Conservation (phyloP, 2,329 filamentous ascomycete genomes). For the Curvularia spicifera region DNA sequence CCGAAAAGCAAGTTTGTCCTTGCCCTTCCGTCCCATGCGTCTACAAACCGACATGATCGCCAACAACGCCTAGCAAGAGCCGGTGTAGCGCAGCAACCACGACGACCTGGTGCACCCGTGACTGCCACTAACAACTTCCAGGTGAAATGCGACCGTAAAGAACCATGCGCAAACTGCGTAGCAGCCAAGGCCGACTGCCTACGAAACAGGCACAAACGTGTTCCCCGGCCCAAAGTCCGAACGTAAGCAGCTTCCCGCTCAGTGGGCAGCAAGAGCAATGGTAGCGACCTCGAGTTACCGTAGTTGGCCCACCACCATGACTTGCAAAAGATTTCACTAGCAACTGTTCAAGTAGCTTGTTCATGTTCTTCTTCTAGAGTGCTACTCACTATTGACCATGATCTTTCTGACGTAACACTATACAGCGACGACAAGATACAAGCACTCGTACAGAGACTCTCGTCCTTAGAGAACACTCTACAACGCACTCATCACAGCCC, state of each 20-base stretch:
- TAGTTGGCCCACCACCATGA: background rate
- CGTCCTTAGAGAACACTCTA: conserved; percentile 37
- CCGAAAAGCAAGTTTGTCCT: conserved; percentile 14
- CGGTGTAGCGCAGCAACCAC: background rate
- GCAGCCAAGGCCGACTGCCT: conserved; percentile 37
- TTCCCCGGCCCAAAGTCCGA: conserved; percentile 33
- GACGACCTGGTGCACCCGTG: background rate
- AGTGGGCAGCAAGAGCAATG: background rate
- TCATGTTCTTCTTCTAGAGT: background rate
- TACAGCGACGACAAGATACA: conserved; percentile 40
- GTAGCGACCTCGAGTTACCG: background rate
- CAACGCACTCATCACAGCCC: conserved; percentile 17
- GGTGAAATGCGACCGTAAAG: conserved; percentile 47
- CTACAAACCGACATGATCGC: background rate
- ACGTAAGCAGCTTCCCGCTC: conserved; percentile 26
- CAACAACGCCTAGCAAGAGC: background rate
- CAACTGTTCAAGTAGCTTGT: background rate
- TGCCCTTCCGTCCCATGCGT: background rate
- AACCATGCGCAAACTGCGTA: conserved; percentile 43
- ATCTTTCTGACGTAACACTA: conserved; percentile 3
- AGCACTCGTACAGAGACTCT: conserved; percentile 37
- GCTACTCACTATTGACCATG: background rate
- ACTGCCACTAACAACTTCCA: conserved; percentile 16
- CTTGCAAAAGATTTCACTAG: background rate
- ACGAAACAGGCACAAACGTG: conserved; percentile 40